Evolutionary conservation across 2,329 filamentous ascomycete species (phyloP), one percentile per base, ranked within the genome.

Genomic region (Huntiella savannae): DNA sequence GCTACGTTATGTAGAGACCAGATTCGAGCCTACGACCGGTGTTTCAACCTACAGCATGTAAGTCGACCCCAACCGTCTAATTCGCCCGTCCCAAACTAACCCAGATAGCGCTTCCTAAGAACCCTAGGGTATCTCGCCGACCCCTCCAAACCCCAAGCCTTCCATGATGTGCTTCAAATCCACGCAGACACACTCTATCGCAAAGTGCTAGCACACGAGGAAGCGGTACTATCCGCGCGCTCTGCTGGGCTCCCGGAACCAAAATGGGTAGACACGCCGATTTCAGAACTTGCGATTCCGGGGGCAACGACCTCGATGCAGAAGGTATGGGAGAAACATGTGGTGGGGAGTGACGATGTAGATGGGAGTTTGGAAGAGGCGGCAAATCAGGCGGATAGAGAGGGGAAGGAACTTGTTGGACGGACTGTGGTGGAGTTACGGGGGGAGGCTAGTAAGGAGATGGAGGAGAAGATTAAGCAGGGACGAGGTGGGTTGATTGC

Each of bases 101-200:
- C 22, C 22, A 8, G 17, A 38, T 52, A 86, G 73, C 81, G 88
- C 60, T 87, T 98, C 54, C 65, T 98, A 22, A 86, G 88, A 61
- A 86, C 87, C 1, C 64, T 98, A 13, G 91, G 91, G 4, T 96
- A 95, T 59, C 71, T 92, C 33, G 73, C 75, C 5, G 75, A 74
- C 19, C 66, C 74, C 51, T 73, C 80, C 39, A 73, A 77, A 16
- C 66, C 78, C 6, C 64, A 70, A 0, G 70, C 77, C 28, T 71
- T 82, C 44, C 82, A 94, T 55, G 87, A 95, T 59, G 75, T 80
- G 54, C 85, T 98, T 51, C 91, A 96, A 62, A 84, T 96, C 79
- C 87, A 95, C 60, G 88, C 88, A 49, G 91, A 98, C 64, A 75
- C 75, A 52, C 69, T 98, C 36, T 98, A 86, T 62, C 82, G 88